phyloP scores from a whole-genome alignment of 2,329 filamentous ascomycete genomes.

The Scedosporium apiospermum region DNA sequence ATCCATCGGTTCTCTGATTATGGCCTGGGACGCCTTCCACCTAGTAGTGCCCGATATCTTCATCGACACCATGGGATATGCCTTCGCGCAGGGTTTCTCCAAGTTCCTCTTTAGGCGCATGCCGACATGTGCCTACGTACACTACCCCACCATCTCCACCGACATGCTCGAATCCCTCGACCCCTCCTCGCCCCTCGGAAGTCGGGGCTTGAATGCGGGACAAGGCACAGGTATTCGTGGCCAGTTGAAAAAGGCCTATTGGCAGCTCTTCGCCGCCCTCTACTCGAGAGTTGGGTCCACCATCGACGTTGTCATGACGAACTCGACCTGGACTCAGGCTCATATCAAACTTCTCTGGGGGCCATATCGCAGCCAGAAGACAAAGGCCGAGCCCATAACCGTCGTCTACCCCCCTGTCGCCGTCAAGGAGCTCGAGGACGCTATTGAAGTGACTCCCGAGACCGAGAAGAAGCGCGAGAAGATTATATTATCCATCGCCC shows the following conservation, averaged over 20 bases:
- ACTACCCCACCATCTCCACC: slow-evolving; percentile 96
- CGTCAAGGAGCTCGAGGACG: slow-evolving; percentile 70
- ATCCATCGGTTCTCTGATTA: slow-evolving; percentile 74
- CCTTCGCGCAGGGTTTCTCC: slow-evolving; percentile 75
- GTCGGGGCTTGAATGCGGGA: slow-evolving; percentile 73
- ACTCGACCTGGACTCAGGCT: slow-evolving; percentile 85
- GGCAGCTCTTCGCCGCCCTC: slow-evolving; percentile 71
- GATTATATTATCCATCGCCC: slow-evolving; percentile 82
- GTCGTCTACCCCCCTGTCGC: slow-evolving; percentile 90
- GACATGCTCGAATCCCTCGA: slow-evolving; percentile 89
- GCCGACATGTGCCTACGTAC: slow-evolving; percentile 87
- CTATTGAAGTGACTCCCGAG: slow-evolving; percentile 59
- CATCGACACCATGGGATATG: slow-evolving; percentile 96
- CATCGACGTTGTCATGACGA: slow-evolving; percentile 94
- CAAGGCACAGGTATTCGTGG: slow-evolving; percentile 66
- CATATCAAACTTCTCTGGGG: slow-evolving; percentile 80
- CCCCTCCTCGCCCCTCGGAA: slow-evolving; percentile 45
- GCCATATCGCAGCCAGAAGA: slow-evolving; percentile 34
- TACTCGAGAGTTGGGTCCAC: slow-evolving; percentile 78
- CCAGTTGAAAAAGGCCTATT: slow-evolving; percentile 68
- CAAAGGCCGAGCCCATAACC: slow-evolving; percentile 44
- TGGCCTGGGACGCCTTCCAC: slow-evolving; percentile 90
- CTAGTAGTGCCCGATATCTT: slow-evolving; percentile 89
- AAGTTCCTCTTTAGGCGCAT: slow-evolving; percentile 73
- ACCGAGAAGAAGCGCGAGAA: slow-evolving; percentile 63